These are phyloP conservation scores for Vigna mungo DNA, from an alignment of 306 rosid genomes.

Conservation along the genomic window DNA sequence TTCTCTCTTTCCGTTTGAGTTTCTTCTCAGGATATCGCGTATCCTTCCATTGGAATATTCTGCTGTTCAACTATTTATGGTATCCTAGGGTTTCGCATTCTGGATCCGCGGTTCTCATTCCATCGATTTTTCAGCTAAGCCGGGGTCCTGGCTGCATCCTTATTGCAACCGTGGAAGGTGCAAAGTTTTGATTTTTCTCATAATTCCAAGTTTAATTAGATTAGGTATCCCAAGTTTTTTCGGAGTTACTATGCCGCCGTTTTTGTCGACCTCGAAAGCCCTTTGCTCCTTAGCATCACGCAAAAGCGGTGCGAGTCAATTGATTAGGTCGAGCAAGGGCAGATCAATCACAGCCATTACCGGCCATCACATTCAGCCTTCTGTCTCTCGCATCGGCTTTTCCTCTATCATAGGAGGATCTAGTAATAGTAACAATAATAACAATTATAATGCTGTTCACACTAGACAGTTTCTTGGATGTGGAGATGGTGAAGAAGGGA, in stretches of 20 bases:
- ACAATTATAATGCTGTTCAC: constrained; percentile 43
- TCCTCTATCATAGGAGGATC: constrained; percentile 22
- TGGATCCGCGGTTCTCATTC: background rate
- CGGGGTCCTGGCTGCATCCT: background rate
- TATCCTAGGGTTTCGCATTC: constrained; percentile 43
- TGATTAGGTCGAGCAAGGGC: constrained; percentile 47
- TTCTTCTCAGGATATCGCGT: background rate
- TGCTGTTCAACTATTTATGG: background rate
- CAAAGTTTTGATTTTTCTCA: constrained; percentile 27
- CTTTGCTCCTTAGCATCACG: constrained; percentile 60
- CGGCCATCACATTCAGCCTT: constrained; percentile 48
- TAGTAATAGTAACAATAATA: background rate
- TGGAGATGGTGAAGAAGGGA: constrained; percentile 88
- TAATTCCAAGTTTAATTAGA: constrained; percentile 26
- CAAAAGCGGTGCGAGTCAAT: constrained; percentile 47
- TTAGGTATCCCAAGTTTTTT: constrained; percentile 33
- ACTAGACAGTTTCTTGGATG: constrained; percentile 78
- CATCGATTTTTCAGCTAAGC: background rate
- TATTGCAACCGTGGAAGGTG: background rate
- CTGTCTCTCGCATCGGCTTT: constrained; percentile 34
- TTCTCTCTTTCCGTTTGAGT: too few species aligned
- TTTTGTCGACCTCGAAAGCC: constrained; percentile 65
- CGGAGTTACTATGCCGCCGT: constrained; percentile 66
- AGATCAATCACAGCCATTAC: constrained; percentile 53
- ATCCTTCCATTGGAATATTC: background rate